phyloP scores from a whole-genome alignment of 768 basidiomycete species.

The Tricholoma saponaceum region DNA sequence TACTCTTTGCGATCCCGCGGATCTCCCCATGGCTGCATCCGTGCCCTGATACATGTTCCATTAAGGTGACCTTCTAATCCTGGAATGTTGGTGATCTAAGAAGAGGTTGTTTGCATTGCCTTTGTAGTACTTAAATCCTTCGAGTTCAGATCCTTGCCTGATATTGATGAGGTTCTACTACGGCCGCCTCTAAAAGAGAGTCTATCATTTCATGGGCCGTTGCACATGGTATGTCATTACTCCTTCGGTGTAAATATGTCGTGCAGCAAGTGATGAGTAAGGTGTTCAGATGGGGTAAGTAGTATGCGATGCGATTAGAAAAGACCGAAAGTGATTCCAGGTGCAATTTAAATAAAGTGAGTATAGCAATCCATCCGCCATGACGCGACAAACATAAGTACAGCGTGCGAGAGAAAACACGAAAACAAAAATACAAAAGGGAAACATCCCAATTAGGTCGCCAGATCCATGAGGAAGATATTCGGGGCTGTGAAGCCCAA shows the following conservation, averaged over 20 bases:
- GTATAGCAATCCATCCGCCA: neutral
- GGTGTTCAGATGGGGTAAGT: neutral
- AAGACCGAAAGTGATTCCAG: neutral
- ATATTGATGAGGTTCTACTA: too few relatives aligned
- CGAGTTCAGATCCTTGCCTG: too few relatives aligned
- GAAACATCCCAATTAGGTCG: constrained; percentile 27
- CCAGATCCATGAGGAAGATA: constrained; percentile 68
- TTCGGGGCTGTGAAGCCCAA: constrained; percentile 80
- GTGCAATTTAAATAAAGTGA: neutral
- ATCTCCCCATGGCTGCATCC: neutral
- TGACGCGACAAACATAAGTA: neutral
- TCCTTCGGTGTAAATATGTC: neutral
- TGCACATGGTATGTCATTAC: neutral
- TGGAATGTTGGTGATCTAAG: neutral
- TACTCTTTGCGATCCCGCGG: neutral
- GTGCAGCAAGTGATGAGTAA: neutral
- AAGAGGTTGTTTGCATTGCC: too few relatives aligned
- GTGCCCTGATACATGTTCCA: neutral
- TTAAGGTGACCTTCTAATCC: neutral
- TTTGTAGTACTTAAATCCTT: too few relatives aligned
- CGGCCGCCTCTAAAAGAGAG: too few relatives aligned
- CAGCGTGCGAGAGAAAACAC: constrained; percentile 2
- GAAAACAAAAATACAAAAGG: neutral
- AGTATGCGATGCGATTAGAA: neutral
- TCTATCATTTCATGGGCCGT: too few relatives aligned